Evolutionary conservation across 176 grass and related monocot species (phyloP).

Genomic region (sorghum (Sorghum bicolor)): Sorghum_bicolor_NCBIv3 NC_012870.2:12553001-12553500

Average conservation of each 20-base stretch:
- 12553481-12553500: slow-evolving; percentile 4
- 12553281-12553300: neutral
- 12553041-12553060: slow-evolving; percentile 4
- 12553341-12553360: neutral
- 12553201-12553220: neutral
- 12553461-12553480: neutral
- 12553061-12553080: neutral
- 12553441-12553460: neutral
- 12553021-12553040: neutral
- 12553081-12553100: neutral
- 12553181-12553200: neutral
- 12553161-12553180: neutral
- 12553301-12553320: neutral
- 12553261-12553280: neutral
- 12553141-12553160: neutral
- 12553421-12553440: neutral
- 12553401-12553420: slow-evolving; percentile 25
- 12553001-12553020: neutral
- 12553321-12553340: neutral
- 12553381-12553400: neutral
- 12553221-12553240: neutral
- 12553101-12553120: neutral
- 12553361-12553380: neutral
- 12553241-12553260: neutral
- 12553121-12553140: neutral